A percentile compares a stretch with the other conserved stretches of the same genome.
These are phyloP conservation scores for Solanum pinnatisectum DNA, from an alignment of 257 asterid species.

Conservation along the genomic window DNA sequence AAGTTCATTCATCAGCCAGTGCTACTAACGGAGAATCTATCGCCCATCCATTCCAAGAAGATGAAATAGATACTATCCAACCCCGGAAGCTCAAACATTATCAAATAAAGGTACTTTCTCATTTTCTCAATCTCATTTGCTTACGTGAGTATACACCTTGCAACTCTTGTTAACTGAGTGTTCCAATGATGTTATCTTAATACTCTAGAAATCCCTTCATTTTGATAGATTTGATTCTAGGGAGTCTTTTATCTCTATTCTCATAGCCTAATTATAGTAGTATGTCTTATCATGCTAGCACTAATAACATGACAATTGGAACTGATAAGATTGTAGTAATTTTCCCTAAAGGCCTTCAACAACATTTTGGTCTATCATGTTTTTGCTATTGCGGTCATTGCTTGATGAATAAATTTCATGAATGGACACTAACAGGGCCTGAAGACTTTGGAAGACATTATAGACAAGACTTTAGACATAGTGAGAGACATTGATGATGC, in stretches of 20 bases:
- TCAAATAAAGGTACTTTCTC: constrained; percentile 51
- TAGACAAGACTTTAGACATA: constrained; percentile 52
- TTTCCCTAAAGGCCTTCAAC: neutral
- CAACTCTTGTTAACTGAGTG: neutral
- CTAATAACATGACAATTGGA: neutral
- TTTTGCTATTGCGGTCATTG: neutral
- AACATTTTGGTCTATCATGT: neutral
- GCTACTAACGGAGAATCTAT: neutral
- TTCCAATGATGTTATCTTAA: neutral
- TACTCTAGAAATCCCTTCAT: neutral
- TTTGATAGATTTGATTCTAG: neutral
- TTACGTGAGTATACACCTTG: neutral
- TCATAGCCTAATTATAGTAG: neutral
- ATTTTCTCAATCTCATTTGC: neutral
- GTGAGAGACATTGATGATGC: constrained; percentile 17
- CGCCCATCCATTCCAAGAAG: constrained; percentile 4
- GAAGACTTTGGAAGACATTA: constrained; percentile 38
- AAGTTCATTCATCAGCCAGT: neutral
- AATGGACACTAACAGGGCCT: constrained; percentile 43
- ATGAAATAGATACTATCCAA: constrained; percentile 21
- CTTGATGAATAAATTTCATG: neutral
- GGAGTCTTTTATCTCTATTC: neutral
- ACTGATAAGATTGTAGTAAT: neutral
- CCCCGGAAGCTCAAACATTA: constrained; percentile 47
- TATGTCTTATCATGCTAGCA: neutral